phyloP scores from a whole-genome alignment of 768 basidiomycete species.

The Amanita molliuscula region DNA sequence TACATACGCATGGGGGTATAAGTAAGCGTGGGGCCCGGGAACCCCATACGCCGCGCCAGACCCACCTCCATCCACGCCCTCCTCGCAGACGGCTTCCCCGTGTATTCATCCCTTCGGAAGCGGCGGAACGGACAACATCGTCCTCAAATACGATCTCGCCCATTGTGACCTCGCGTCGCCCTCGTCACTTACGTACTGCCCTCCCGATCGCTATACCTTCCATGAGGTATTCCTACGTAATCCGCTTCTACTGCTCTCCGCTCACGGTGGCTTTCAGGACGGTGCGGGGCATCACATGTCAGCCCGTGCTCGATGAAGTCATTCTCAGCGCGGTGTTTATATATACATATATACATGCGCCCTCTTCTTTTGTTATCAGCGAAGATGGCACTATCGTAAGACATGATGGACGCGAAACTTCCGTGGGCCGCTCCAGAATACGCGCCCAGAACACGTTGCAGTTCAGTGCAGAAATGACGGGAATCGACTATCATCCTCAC shows the following conservation, averaged over 20 bases:
- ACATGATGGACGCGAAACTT: conserved; percentile 42
- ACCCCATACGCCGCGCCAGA: too few relatives aligned
- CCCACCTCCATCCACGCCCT: too few relatives aligned
- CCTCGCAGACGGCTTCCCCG: too few relatives aligned
- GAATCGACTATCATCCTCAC: conserved; percentile 55
- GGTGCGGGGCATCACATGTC: conserved; percentile 57
- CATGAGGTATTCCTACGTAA: conserved; percentile 11
- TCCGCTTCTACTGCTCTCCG: too few relatives aligned
- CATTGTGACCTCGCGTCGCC: conserved; percentile 20
- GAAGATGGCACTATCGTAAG: conserved; percentile 61
- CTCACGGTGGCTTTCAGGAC: too few relatives aligned
- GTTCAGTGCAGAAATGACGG: conserved; percentile 45
- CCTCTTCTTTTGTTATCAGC: conserved; percentile 22
- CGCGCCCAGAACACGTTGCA: conserved; percentile 42
- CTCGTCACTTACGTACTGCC: conserved; percentile 7
- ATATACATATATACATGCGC: neutral
- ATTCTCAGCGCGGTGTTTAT: conserved; percentile 58
- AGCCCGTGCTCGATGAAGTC: conserved; percentile 54
- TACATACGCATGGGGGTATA: too few relatives aligned
- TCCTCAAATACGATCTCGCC: conserved; percentile 45
- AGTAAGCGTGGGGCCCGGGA: too few relatives aligned
- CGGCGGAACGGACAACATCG: conserved; percentile 40
- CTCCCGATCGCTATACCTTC: conserved; percentile 11
- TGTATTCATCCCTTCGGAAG: too few relatives aligned
- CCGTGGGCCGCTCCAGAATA: conserved; percentile 11